These are phyloP conservation scores for Babesia ovata DNA, from an alignment of 169 alveolate species.

Conservation along the genomic window DNA sequence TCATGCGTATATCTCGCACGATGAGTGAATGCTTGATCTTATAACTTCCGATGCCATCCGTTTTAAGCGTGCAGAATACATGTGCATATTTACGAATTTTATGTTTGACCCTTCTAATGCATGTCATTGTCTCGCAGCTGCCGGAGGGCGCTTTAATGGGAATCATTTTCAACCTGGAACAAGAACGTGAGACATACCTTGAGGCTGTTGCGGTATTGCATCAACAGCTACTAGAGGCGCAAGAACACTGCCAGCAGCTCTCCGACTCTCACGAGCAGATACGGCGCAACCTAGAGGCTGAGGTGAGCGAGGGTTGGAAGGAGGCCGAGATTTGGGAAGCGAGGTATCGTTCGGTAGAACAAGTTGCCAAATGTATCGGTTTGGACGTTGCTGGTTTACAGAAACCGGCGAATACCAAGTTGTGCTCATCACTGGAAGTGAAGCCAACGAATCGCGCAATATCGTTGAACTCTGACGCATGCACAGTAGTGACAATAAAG, in stretches of 20 bases:
- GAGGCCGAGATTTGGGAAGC: constrained; percentile 69
- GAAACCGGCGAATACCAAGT: not conserved
- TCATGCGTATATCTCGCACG: not conserved
- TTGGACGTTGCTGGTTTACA: not conserved
- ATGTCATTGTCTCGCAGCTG: constrained; percentile 2
- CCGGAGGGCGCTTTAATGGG: constrained; percentile 42
- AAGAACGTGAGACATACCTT: constrained; percentile 63
- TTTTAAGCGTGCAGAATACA: not conserved
- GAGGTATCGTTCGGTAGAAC: constrained; percentile 19
- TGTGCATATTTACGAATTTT: not conserved
- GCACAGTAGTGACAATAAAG: constrained; percentile 23
- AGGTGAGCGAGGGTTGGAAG: constrained; percentile 66
- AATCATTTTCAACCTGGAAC: constrained; percentile 50
- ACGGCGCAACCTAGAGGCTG: constrained; percentile 56
- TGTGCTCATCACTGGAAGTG: not conserved
- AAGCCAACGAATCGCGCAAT: constrained; percentile 2
- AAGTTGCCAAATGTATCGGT: constrained; percentile 2
- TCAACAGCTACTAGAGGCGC: constrained; percentile 61
- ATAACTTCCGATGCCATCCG: not conserved
- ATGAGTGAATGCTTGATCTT: not conserved
- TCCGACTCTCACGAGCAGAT: constrained; percentile 59
- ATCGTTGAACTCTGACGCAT: constrained; percentile 31
- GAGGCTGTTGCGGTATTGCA: constrained; percentile 65
- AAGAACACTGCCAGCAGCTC: constrained; percentile 64
- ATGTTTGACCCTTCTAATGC: not conserved